These are phyloP conservation scores for Nitzschia sp. DNA, from an alignment of 108 stramenopile species.

Conservation along the genomic window DNA sequence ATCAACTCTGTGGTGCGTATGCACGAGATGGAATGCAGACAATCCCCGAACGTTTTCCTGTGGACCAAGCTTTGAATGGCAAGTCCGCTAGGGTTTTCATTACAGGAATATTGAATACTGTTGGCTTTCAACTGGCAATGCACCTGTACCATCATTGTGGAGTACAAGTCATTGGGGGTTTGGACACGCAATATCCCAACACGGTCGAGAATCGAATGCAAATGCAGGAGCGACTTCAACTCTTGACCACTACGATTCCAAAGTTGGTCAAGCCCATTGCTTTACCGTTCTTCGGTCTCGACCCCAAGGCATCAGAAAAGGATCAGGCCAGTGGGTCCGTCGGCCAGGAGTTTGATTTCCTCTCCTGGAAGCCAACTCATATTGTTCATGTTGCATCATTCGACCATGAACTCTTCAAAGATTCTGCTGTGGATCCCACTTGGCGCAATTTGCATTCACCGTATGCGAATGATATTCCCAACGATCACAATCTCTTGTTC, in stretches of 20 bases:
- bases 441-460: slow-evolving; percentile 36
- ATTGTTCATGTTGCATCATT: slow-evolving; percentile 73
- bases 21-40: slow-evolving; percentile 29
- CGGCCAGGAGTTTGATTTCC: slow-evolving; percentile 6
- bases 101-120: slow-evolving; percentile 68
- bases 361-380: slow-evolving; percentile 56
- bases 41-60: slow-evolving; percentile 28
- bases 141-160: slow-evolving; percentile 59
- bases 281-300: slow-evolving; percentile 62
- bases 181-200: slow-evolving; percentile 73
- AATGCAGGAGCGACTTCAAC: slow-evolving; percentile 47
- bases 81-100: slow-evolving; percentile 57
- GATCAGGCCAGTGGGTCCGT: neutral
- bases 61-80: slow-evolving; percentile 24
- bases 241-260: slow-evolving; percentile 47
- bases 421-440: slow-evolving; percentile 20
- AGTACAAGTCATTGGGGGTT: slow-evolving; percentile 57
- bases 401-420: slow-evolving; percentile 40
- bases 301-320: slow-evolving; percentile 30
- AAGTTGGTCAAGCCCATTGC: slow-evolving; percentile 37
- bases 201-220: slow-evolving; percentile 55
- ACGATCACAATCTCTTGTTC: slow-evolving; percentile 43
- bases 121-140: slow-evolving; percentile 64
- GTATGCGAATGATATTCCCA: slow-evolving; percentile 22
- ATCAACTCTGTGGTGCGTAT: slow-evolving; percentile 40